Percentiles rank a stretch among this genome's conserved stretches.
phyloP scores from a whole-genome alignment of 2,329 filamentous ascomycete genomes.

The Verticillium nubilum region DNA sequence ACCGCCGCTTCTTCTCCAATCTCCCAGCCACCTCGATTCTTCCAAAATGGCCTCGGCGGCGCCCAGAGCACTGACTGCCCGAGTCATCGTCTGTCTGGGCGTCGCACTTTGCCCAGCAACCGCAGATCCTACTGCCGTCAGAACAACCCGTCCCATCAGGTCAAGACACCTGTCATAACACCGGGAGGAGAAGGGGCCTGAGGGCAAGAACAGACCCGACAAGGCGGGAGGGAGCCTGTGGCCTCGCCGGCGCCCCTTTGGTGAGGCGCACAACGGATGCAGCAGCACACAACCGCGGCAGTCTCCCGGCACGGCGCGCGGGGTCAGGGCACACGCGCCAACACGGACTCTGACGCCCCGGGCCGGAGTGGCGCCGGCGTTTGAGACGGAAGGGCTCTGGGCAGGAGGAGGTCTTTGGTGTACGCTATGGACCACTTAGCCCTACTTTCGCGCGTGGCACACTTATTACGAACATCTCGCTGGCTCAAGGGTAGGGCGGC shows the following conservation, averaged over 20 bases:
- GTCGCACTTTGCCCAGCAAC: not conserved
- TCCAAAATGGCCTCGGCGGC: not conserved
- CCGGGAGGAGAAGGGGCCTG: not conserved
- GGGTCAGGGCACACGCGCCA: not conserved
- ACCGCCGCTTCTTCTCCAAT: not conserved
- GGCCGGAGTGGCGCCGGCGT: not conserved
- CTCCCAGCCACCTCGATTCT: not conserved
- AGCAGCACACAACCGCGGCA: not conserved
- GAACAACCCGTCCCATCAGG: not conserved
- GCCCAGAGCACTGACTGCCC: not conserved
- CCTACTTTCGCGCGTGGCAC: not conserved
- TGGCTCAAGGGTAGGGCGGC: not conserved
- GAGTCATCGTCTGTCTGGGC: not conserved
- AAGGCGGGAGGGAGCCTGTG: not conserved
- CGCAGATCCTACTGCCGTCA: not conserved
- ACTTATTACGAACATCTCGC: not conserved
- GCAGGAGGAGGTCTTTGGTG: not conserved
- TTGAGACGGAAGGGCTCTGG: not conserved
- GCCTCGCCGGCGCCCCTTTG: not conserved
- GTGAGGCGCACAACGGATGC: not conserved
- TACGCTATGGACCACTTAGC: not conserved
- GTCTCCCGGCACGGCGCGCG: not conserved
- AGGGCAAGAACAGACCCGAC: not conserved
- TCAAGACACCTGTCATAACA: not conserved
- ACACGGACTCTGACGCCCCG: not conserved